Percentiles rank a stretch among this genome's conserved stretches.
Conservation (phyloP, 306 rosid species). For the Quercus suber region DNA sequence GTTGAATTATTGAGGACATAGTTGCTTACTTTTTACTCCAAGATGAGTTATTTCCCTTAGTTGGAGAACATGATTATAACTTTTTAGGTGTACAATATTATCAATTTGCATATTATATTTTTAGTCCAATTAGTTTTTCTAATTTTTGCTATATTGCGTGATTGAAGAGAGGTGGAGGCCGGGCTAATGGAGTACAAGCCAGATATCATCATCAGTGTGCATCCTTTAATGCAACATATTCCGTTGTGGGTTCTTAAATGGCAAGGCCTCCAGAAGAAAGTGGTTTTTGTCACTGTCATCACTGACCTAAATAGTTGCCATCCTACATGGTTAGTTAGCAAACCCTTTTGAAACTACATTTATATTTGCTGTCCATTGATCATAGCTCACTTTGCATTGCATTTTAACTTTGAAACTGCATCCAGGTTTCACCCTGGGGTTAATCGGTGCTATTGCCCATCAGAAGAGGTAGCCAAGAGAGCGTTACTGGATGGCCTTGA, state of each 20-base stretch:
- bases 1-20: slow-evolving; percentile 3
- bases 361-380: background rate
- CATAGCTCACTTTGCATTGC: background rate
- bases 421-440: slow-evolving; percentile 96
- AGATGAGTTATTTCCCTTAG: slow-evolving; percentile 1
- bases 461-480: slow-evolving; percentile 80
- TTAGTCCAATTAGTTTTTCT: slow-evolving; percentile 18
- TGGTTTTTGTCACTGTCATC: slow-evolving; percentile 81
- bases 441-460: slow-evolving; percentile 90
- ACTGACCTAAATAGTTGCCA: slow-evolving; percentile 91
- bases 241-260: slow-evolving; percentile 99
- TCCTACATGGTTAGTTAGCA: slow-evolving; percentile 75
- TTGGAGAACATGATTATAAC: slow-evolving; percentile 7
- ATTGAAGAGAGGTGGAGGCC: slow-evolving; percentile 90
- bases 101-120: background rate
- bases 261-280: slow-evolving; percentile 94
- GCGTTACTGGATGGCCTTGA: slow-evolving; percentile 74
- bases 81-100: background rate
- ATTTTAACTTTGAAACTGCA: slow-evolving; percentile 18
- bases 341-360: background rate
- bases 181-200: slow-evolving; percentile 96
- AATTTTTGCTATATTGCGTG: slow-evolving; percentile 17
- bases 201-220: slow-evolving; percentile 93
- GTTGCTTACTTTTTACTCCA: slow-evolving; percentile 12
- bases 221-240: slow-evolving; percentile 98